Base-by-base conservation (phyloP, 1,284 basidiomycete genomes). In the Bjerkandera adusta region DNA sequence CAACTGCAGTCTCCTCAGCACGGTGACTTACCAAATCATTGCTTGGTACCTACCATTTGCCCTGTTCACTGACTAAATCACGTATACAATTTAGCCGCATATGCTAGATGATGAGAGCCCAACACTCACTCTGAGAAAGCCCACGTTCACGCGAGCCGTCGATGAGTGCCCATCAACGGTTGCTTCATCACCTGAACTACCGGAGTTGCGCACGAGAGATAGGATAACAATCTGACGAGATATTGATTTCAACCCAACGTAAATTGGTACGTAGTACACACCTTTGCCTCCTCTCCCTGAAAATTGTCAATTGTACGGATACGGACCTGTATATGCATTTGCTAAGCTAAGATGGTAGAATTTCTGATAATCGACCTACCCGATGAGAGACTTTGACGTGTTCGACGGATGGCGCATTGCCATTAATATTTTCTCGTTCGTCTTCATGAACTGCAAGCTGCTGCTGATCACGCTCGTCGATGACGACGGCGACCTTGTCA, bases 221-320 rank as follows among this genome's bases (percentile, higher is more conserved):
- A 89, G 61, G 21, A 89, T 85, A 32, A 87, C 70, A 46, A 89
- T 75, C 70, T 73, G 52, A 20, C n/a, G 4, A 18, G 22, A 45
- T 24, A 5, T 16, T 30, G 36, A 11, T 34, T n/a, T 8, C 4
- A 2, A 34, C 26, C 8, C 12, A 24, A 1, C 20, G n/a, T 18
- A 21, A 24, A 27, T 2, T 7, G 2, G 13, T 2, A 38, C 22
- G 13, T 5, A 16, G 15, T 16, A 43, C 24, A 10, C 29, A 60
- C 57, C 57, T 56, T 75, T 1, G 75, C 81, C 65, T 85, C 84
- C 52, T 85, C 79, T 7, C 85, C 86, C 60, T 90, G 87, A 56
- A 79, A 89, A 50, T 83, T 88, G 54, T 89, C 86, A 1, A 89
- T 75, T 1, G 85, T 89, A n/a, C 84, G 74, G 6, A 88, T 64